Conservation (phyloP, 345 rosid genomes). For the Stellera chamaejasme region DNA sequence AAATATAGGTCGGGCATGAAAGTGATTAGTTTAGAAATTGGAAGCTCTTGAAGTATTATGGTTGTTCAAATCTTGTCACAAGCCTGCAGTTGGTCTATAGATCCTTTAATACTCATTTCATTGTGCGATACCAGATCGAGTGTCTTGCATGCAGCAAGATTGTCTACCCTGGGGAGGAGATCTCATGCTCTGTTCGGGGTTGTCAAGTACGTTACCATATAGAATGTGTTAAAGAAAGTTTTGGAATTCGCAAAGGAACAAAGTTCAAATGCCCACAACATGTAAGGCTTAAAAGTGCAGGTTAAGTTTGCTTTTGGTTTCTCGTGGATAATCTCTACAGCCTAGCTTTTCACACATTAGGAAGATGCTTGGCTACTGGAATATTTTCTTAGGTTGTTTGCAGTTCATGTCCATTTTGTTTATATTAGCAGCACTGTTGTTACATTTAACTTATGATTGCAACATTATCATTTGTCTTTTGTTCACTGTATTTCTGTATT, state of each 20-base stretch:
- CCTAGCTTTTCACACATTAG: neutral
- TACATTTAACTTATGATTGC: no score
- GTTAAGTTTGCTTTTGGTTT: constrained; percentile 4
- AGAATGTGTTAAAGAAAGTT: constrained; percentile 38
- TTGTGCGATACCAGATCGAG: constrained; percentile 40
- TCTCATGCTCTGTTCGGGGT: constrained; percentile 50
- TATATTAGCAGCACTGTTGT: neutral
- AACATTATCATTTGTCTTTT: no score
- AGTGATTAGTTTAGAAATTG: neutral
- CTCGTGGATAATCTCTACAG: neutral
- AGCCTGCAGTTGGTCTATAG: no score
- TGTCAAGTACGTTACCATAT: constrained; percentile 64
- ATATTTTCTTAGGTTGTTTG: neutral
- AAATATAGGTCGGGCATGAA: neutral
- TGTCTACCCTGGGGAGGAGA: constrained; percentile 55
- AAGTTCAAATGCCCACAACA: constrained; percentile 90
- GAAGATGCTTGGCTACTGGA: neutral
- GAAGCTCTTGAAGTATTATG: neutral
- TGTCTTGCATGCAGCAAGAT: constrained; percentile 51
- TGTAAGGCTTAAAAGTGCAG: constrained; percentile 35
- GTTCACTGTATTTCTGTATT: no score
- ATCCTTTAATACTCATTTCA: neutral
- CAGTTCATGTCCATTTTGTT: neutral
- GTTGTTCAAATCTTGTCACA: neutral
- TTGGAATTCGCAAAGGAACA: constrained; percentile 26